Base-by-base conservation (phyloP, 768 basidiomycete genomes). In the Podaxis carcinomalis region DNA sequence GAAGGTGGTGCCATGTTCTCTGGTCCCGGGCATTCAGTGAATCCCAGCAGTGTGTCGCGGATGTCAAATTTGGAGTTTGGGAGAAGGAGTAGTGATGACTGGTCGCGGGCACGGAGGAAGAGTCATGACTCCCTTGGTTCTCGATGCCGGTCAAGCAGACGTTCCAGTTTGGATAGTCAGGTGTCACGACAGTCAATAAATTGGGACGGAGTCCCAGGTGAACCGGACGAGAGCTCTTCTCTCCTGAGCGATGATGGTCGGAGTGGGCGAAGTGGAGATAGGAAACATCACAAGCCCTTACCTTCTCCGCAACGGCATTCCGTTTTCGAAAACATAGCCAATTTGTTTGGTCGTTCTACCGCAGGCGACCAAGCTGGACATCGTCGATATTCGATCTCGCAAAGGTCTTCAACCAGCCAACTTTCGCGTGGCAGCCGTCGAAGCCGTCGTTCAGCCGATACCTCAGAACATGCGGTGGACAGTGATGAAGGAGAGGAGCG, bases 1-100 rank as follows among this genome's bases (percentile, higher is more conserved):
- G 83, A 78, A 52, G 84, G 83, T 51, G 84, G 84, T 19, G 73
- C 85, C 23, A 85, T 92, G 80, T 94, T 92, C 70, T 87, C 89
- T 65, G 91, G 91, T 0, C 91, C 88, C 4, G 83, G 82, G 6
- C 86, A 89, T 70, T 75, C 75, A 35, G 84, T 80, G 27, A 85
- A 90, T 66, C 92, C 92, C 0, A 92, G 88, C 68, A 91, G 90
- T 66, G 82, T 87, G 14, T 91, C 92, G 5, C 80, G 87, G 59
- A 93, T 94, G 92, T 83, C 88, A 14, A 79, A 86, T 53, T 72
- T 81, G 36, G 86, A 83, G 59, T 71, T 75, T 10, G 74, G 75
- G 25, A 78, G 87, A 61, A 79, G 83, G 63, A 86, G 83, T 68
- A 86, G 85, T 64, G 83, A 83, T 6, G 78, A 76, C 35, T 79